Conservation (phyloP, 176 grass and related monocot species). For the Zoysia japonica region DNA sequence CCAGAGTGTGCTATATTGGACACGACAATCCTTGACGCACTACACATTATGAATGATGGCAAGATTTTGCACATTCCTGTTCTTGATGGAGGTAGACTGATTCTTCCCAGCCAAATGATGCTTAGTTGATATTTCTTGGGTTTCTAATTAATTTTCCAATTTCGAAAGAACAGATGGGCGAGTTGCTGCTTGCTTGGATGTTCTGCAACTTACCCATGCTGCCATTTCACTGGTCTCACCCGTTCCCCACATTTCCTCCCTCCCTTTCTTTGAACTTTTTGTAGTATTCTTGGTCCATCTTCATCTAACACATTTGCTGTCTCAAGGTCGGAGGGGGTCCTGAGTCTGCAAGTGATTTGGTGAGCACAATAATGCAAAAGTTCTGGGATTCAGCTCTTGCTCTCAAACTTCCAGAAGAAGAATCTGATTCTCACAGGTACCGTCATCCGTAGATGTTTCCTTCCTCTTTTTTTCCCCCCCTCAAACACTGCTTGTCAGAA, state of each 20-base stretch:
- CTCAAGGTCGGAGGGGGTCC: constrained; percentile 74
- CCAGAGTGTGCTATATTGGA: constrained; percentile 78
- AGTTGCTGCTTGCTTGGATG: constrained; percentile 91
- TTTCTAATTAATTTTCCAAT: constrained; percentile 25
- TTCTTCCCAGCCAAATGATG: constrained; percentile 18
- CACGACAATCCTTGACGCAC: constrained; percentile 89
- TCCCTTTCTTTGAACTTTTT: not conserved
- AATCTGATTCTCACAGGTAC: constrained; percentile 85
- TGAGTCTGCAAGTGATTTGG: constrained; percentile 70
- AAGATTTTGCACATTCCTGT: constrained; percentile 99
- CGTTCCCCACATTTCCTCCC: not conserved
- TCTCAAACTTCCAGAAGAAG: constrained; percentile 66
- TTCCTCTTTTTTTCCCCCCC: not conserved
- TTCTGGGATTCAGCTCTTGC: constrained; percentile 96
- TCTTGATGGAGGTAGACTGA: constrained; percentile 70
- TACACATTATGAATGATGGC: constrained; percentile 90
- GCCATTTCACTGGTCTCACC: constrained; percentile 88
- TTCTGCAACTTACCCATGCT: constrained; percentile 95
- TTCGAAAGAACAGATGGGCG: constrained; percentile 55
- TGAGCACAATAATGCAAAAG: constrained; percentile 87
- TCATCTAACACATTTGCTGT: constrained; percentile 21
- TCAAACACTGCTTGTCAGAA: constrained; percentile 2
- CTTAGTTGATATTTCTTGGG: constrained; percentile 14
- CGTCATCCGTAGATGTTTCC: not conserved
- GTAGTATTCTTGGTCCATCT: constrained; percentile 11